Evolutionary conservation across 768 basidiomycete genomes (phyloP), one percentile per base, ranked within the genome.

Genomic region (Lentinula boryana): DNA sequence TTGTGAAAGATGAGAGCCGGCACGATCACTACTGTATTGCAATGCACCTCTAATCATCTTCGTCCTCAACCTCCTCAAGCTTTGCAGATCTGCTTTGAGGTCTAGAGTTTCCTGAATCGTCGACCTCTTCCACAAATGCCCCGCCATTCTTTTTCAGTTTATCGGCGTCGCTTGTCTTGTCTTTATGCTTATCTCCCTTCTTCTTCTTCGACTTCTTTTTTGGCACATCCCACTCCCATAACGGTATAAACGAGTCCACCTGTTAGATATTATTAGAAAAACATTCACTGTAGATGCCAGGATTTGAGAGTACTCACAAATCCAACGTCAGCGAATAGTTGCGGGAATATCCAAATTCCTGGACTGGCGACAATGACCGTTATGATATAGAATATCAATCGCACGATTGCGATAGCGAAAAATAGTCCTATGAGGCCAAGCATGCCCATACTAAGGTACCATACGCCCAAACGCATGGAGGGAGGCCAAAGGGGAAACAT

Each of bases 401-500:
- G 85, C 56, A 98, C 80, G 65, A 98, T 85, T 15, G 95, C 93
- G 62, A 98, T 83, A 10, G 72, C 94, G 69, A 98, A 93, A 78
- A 99, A 95, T 60, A 93, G 76, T 36, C 85, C 95, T 60, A 98
- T 84, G 64, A 98, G 79, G 33, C 90, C 91, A 44, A 99, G 80
- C 75, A 95, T 87, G 50, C 76, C 89, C 61, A 98, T 87, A 66
- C 88, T 91, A 64, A 99, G 78, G 73, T 99, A 99, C 89, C 91
- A 98, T 60, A 95, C 96, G 38, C 96, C 95, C 33, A 95, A 77
- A 13, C 96, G 84, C 83, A 99, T 85, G 67, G 85, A 86, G 53
- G 89, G 85, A 1, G 97, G 97, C 97, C 97, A 99, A 15, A 99
- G 82, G 3, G 97, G 97, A 85, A 97, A 99, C 95, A 99, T 97